phyloP scores from a whole-genome alignment of 2,329 filamentous ascomycete species.

The Tothia fuscella region DNA sequence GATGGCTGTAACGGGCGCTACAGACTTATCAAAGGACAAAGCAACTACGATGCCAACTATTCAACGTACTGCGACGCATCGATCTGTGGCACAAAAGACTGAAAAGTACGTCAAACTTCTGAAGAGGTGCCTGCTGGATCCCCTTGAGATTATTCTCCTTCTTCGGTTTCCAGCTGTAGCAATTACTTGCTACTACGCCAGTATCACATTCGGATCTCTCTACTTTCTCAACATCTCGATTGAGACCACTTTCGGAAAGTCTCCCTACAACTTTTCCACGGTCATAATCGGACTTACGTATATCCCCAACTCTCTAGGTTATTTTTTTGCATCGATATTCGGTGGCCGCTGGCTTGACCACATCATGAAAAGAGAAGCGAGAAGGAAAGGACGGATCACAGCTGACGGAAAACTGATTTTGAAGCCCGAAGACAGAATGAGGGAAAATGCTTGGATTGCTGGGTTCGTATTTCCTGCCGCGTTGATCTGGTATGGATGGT shows the following conservation, averaged over 20 bases:
- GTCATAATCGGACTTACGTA: slow-evolving; percentile 27
- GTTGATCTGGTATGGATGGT: slow-evolving; percentile 28
- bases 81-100: slow-evolving; percentile 14
- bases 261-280: slow-evolving; percentile 25
- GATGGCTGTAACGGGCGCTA: not conserved
- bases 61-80: not conserved
- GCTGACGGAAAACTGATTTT: slow-evolving; percentile 23
- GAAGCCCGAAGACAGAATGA: slow-evolving; percentile 28
- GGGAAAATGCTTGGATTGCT: slow-evolving; percentile 28
- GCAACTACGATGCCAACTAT: not conserved
- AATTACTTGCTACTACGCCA: slow-evolving; percentile 28
- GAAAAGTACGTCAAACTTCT: slow-evolving; percentile 18
- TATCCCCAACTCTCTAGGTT: slow-evolving; percentile 26
- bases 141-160: slow-evolving; percentile 26
- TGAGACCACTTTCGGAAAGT: slow-evolving; percentile 21
- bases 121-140: slow-evolving; percentile 27
- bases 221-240: slow-evolving; percentile 30
- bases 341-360: slow-evolving; percentile 29
- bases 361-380: slow-evolving; percentile 29
- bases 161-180: slow-evolving; percentile 26
- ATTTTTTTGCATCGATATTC: slow-evolving; percentile 23
- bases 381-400: slow-evolving; percentile 25
- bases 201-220: slow-evolving; percentile 27
- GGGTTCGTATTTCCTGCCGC: slow-evolving; percentile 24
- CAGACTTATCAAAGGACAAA: not conserved